phyloP scores from a whole-genome alignment of 179 eudicot species.

The Carnegiea gigantea region DNA sequence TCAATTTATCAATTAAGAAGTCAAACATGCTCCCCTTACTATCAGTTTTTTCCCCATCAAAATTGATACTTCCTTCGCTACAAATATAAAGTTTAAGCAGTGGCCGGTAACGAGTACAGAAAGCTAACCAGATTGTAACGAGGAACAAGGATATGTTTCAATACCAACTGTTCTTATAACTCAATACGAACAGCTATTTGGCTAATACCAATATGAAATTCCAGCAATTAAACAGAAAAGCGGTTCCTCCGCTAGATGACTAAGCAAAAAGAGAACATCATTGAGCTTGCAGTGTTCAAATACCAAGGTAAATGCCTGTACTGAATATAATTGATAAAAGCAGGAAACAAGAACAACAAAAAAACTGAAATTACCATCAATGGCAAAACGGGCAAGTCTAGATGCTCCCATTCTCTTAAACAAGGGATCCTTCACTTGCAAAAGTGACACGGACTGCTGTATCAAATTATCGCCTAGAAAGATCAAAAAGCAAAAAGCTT shows the following conservation, averaged over 20 bases:
- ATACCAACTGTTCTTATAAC: too few species aligned
- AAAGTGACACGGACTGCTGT: slow-evolving; percentile 83
- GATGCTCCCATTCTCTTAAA: slow-evolving; percentile 98
- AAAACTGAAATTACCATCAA: slow-evolving; percentile 55
- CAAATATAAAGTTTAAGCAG: not conserved
- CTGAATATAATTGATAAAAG: not conserved
- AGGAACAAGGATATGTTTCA: too few species aligned
- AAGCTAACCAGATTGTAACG: not conserved
- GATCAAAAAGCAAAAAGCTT: not conserved
- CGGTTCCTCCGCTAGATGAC: not conserved
- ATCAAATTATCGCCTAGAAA: slow-evolving; percentile 78
- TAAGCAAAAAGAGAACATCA: not conserved
- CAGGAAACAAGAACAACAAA: not conserved
- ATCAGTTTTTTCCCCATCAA: not conserved
- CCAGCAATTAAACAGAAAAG: not conserved
- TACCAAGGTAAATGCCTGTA: not conserved
- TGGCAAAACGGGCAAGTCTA: slow-evolving; percentile 81
- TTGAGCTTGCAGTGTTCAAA: not conserved
- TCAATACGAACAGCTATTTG: not conserved
- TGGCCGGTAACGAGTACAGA: not conserved
- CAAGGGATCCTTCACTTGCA: slow-evolving; percentile 90
- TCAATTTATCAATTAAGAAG: not conserved
- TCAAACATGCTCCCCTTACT: not conserved
- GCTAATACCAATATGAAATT: not conserved
- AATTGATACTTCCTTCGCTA: not conserved